phyloP scores from a whole-genome alignment of 2,329 filamentous ascomycete species.

The Arthrinium puccinioides region DNA sequence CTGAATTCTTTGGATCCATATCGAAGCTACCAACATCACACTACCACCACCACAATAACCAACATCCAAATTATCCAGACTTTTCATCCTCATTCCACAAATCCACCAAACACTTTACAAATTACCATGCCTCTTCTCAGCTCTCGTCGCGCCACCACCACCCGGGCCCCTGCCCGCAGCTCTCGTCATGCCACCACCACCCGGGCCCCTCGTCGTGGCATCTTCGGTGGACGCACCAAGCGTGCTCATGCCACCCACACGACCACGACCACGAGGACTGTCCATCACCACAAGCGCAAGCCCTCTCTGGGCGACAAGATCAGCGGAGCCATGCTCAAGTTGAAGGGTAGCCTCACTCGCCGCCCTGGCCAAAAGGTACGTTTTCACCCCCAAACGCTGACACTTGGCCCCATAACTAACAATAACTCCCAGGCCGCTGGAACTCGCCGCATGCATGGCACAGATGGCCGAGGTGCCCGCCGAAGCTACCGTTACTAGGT shows the following conservation, averaged over 20 bases:
- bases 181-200: background rate
- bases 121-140: slow-evolving; percentile 2
- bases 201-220: too few relatives aligned
- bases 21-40: too few relatives aligned
- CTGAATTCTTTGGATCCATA: background rate
- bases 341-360: slow-evolving; percentile 62
- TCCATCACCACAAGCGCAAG: slow-evolving; percentile 60
- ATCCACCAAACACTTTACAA: background rate
- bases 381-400: slow-evolving; percentile 3
- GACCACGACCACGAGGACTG: slow-evolving; percentile 28
- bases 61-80: background rate
- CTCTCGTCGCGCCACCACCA: background rate
- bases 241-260: background rate
- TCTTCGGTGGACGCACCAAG: too few relatives aligned
- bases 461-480: slow-evolving; percentile 57
- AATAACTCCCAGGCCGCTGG: slow-evolving; percentile 55
- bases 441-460: slow-evolving; percentile 66
- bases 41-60: background rate
- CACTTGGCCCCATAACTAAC: background rate
- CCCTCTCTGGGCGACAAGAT: slow-evolving; percentile 70
- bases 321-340: slow-evolving; percentile 65
- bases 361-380: slow-evolving; percentile 64
- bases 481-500: slow-evolving; percentile 14
- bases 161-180: too few relatives aligned
- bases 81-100: slow-evolving; percentile 2